Evolutionary conservation across 192 early-diverging fungal species (phyloP).

Genomic region (Coemansia sp.): DNA sequence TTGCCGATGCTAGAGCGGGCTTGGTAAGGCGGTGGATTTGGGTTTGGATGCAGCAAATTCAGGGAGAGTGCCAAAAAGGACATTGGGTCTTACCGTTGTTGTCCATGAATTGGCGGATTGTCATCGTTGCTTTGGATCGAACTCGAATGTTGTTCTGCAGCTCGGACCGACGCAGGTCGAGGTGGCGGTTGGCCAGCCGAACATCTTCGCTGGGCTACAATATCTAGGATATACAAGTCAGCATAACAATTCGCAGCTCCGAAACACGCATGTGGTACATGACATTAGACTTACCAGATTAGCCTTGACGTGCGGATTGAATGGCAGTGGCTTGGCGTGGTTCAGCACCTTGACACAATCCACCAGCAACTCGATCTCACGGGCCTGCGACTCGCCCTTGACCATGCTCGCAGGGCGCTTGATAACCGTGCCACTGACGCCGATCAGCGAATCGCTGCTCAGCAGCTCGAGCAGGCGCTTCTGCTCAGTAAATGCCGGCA

Average conservation of each 20-base stretch:
- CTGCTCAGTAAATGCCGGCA: slow-evolving; percentile 48
- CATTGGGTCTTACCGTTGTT: slow-evolving; percentile 17
- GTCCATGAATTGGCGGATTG: slow-evolving; percentile 68
- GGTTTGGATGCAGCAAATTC: neutral
- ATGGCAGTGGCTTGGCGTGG: slow-evolving; percentile 47
- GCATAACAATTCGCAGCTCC: no score
- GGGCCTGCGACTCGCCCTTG: slow-evolving; percentile 40
- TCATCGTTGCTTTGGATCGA: slow-evolving; percentile 66
- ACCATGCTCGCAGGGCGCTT: slow-evolving; percentile 56
- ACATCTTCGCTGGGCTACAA: slow-evolving; percentile 60
- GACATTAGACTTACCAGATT: neutral
- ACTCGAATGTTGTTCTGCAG: slow-evolving; percentile 75
- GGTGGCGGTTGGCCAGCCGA: slow-evolving; percentile 70
- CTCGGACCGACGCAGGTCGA: slow-evolving; percentile 76
- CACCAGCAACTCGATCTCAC: slow-evolving; percentile 73
- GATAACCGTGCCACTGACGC: slow-evolving; percentile 64
- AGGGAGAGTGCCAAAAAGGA: slow-evolving; percentile 1
- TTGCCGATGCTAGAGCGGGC: neutral
- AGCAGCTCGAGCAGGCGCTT: slow-evolving; percentile 40
- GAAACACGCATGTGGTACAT: no score
- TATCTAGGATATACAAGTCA: neutral
- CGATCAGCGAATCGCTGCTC: slow-evolving; percentile 71
- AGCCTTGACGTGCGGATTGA: slow-evolving; percentile 19
- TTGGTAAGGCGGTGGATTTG: neutral
- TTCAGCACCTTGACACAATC: slow-evolving; percentile 66